A percentile compares a stretch with the other conserved stretches of the same genome.
Evolutionary conservation across 805 yeast genomes (phyloP).

Genomic region (Grigorovia transvaalensis): DNA sequence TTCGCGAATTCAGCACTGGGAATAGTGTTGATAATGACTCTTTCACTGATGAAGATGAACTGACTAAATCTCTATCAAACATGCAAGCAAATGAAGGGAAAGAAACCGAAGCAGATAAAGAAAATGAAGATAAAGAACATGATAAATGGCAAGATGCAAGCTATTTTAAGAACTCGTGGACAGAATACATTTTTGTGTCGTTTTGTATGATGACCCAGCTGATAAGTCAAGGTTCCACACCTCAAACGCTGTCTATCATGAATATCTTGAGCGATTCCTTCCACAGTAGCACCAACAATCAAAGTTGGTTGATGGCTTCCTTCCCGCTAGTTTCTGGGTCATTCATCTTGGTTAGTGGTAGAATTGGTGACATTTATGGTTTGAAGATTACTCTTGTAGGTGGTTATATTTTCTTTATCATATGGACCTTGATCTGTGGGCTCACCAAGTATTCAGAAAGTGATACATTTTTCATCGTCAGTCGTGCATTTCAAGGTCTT

Average conservation of each 20-base stretch:
- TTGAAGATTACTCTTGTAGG: slow-evolving; percentile 40
- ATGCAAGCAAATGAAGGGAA: neutral
- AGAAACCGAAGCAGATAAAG: neutral
- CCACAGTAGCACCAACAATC: slow-evolving; percentile 25
- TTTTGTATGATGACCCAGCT: slow-evolving; percentile 30
- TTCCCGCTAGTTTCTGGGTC: slow-evolving; percentile 66
- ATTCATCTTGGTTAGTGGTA: slow-evolving; percentile 56
- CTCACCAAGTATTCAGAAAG: slow-evolving; percentile 41
- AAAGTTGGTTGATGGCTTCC: slow-evolving; percentile 61
- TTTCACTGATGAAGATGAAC: neutral
- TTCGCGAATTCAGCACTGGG: neutral
- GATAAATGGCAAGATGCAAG: slow-evolving; percentile 13
- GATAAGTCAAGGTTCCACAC: slow-evolving; percentile 33
- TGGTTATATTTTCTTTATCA: slow-evolving; percentile 45
- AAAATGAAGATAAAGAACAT: neutral
- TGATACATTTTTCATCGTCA: slow-evolving; percentile 39
- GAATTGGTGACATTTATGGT: slow-evolving; percentile 65
- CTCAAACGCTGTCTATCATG: slow-evolving; percentile 32
- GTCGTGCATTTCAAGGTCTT: slow-evolving; percentile 54
- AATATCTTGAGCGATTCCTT: slow-evolving; percentile 28
- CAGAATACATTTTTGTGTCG: slow-evolving; percentile 22
- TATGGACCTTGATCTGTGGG: slow-evolving; percentile 57
- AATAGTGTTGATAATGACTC: neutral
- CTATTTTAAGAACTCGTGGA: slow-evolving; percentile 11
- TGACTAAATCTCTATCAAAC: neutral